Evolutionary conservation across 1,284 basidiomycete genomes (phyloP), one percentile per base, ranked within the genome.

Genomic region (Cryptococcus sp.): DNA sequence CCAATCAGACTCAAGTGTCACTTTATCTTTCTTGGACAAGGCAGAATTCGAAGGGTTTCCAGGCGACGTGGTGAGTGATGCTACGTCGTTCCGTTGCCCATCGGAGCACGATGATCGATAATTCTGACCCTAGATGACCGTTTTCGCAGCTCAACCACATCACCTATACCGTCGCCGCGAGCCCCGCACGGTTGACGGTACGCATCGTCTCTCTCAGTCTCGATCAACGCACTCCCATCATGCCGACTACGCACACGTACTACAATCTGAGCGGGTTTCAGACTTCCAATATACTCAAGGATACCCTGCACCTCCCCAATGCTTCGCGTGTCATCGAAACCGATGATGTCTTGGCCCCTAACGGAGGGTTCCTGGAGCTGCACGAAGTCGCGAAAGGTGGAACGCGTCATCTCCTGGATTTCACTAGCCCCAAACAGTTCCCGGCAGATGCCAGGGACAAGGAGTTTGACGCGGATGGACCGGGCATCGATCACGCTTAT

Each of bases 381-480:
- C n/a, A 45, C 15, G 35, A 38, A 16, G 35, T 16, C 43, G 30
- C 30, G 10, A 45, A 47, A 22, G 20, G 19, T 10, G 30, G 30
- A 35, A 35, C 7, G 13, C 30, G 30, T 13, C 43, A 45, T 23
- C 43, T 45, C 25, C 52, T 53, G 20, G 43, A 53, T 43, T 53
- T 53, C 25, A 53, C 52, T 23, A 30, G 16, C 16, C 13, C 52
- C 8, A 57, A 35, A 22, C 63, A 66, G 54, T 59, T 66, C 40
- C 50, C 56, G 49, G 23, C 38, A 15, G 51, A 52, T 30, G 47
- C 54, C 0, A 27, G 40, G 20, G 30, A 46, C 11, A 56, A 56
- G 30, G 58, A 63, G 38, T 63, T 63, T 47, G 55, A 49, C 7
- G 50, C 49, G 35, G 11, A 52, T 16, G 22, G 47, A 5, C 35